Conservation (phyloP, 2,329 filamentous ascomycete species). For the Monilinia laxa region DNA sequence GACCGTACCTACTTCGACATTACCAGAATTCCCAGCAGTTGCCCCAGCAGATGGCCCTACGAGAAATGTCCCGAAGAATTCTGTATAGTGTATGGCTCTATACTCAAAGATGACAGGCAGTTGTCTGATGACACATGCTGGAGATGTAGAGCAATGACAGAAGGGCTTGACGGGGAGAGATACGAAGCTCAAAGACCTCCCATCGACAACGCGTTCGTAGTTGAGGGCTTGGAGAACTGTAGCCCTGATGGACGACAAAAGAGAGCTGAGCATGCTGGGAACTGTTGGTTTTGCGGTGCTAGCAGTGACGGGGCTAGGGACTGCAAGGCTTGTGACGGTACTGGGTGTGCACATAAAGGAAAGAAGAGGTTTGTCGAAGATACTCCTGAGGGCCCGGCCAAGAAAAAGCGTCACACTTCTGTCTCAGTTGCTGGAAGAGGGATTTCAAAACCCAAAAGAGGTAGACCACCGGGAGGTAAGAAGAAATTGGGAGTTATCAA, state of each 20-base stretch:
- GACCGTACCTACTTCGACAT: slow-evolving; percentile 33
- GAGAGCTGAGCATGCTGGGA: slow-evolving; percentile 2
- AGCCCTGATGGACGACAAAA: slow-evolving; percentile 25
- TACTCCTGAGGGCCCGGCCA: background rate
- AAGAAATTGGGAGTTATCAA: slow-evolving; percentile 4
- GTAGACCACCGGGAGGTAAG: slow-evolving; percentile 10
- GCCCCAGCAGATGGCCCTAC: slow-evolving; percentile 34
- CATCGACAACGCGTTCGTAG: slow-evolving; percentile 33
- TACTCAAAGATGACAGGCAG: slow-evolving; percentile 21
- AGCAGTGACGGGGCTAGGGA: slow-evolving; percentile 19
- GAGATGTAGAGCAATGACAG: slow-evolving; percentile 31
- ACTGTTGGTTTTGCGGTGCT: slow-evolving; percentile 27
- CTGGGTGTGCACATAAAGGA: background rate
- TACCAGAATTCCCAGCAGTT: slow-evolving; percentile 27
- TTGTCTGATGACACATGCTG: slow-evolving; percentile 30
- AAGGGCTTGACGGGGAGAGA: slow-evolving; percentile 10
- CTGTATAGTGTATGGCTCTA: slow-evolving; percentile 29
- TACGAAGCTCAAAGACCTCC: slow-evolving; percentile 32
- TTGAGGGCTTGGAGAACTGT: slow-evolving; percentile 30
- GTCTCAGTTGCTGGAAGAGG: background rate
- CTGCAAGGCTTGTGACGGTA: slow-evolving; percentile 1
- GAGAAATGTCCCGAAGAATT: slow-evolving; percentile 36
- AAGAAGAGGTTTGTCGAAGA: background rate
- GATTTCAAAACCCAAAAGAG: slow-evolving; percentile 9
- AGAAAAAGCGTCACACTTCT: slow-evolving; percentile 9